Evolutionary conservation across 345 rosid species (phyloP), one percentile per base, ranked within the genome.

Genomic region (Camelina neglecta): DNA sequence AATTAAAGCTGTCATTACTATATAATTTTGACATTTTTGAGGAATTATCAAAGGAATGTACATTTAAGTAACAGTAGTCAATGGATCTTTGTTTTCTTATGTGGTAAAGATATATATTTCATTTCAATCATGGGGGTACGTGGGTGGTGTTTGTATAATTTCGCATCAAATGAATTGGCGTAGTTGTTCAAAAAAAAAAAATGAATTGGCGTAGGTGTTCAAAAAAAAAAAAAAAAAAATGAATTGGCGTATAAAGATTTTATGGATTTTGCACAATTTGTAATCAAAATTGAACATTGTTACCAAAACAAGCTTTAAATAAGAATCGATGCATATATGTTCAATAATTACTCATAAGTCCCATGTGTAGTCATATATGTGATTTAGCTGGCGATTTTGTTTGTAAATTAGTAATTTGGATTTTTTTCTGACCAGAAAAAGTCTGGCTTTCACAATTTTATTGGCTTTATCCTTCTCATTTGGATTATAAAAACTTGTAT

Each of bases 321-420:
- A 21, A 26, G 62, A 42, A 73, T 64, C 57, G 16, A 73, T 63
- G 56, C 70, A 73, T 71, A 65, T 55, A 49, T 44, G 11, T 51
- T 24, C 16, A 56, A 42, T 42, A 44, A 73, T 65, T 26, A 26
- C 31, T 26, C 72, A n/a, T 60, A 24, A 42, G 64, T 73, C 48
- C 11, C 42, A 35, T 65, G 49, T 44, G 44, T 47, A 8, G 29
- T 2, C 65, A 26, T 26, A 26, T 0, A 12, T 10, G 47, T 60
- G n/a, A 20, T 5, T 38, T 55, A 56, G 65, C 59, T 74, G 65
- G 72, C 21, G 21, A 65, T 15, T 56, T 8, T 35, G 26, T 45
- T 35, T 53, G 50, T 10, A 29, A 42, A 44, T 31, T 15, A 16
- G 57, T 35, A 35, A 45, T 45, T 56, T 74, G 72, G 50, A 74